Evolutionary conservation across 495 filamentous ascomycete genomes (phyloP).

Genomic region (Monascus purpureus): DNA sequence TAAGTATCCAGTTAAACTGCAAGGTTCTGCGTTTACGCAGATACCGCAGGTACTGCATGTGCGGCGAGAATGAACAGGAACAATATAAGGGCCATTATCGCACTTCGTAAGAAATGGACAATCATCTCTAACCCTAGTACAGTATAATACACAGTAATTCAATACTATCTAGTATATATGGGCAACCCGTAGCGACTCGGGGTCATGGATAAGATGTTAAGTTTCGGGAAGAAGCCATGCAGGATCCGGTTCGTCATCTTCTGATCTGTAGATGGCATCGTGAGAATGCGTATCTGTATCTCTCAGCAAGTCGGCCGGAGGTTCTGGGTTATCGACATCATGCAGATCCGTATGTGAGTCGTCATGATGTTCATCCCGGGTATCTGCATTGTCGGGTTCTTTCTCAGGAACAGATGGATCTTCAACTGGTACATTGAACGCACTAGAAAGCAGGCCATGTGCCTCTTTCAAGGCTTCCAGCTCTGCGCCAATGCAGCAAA

Average conservation of each 20-base stretch:
- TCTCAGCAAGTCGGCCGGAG: conserved; percentile 25
- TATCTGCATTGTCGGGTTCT: conserved; percentile 2
- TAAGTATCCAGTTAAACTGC: no score
- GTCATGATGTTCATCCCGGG: background rate
- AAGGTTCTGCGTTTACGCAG: no score
- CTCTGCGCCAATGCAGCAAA: conserved; percentile 82
- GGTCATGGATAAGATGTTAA: no score
- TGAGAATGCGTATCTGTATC: conserved; percentile 16
- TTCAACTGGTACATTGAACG: conserved; percentile 23
- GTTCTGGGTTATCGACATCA: conserved; percentile 20
- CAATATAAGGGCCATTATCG: no score
- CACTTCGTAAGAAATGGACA: no score
- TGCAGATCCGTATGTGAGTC: conserved; percentile 7
- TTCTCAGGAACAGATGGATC: conserved; percentile 5
- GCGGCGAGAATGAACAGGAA: no score
- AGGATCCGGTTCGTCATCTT: conserved; percentile 36
- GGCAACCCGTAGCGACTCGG: no score
- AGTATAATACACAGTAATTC: no score
- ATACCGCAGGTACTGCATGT: no score
- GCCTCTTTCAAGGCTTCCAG: conserved; percentile 69
- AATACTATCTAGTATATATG: no score
- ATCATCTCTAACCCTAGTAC: no score
- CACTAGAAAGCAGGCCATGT: conserved; percentile 44
- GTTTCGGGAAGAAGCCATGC: conserved; percentile 29
- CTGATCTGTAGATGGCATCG: conserved; percentile 16